Evolutionary conservation across 2,329 filamentous ascomycete species (phyloP).

Genomic region (Clonostachys solani): DNA sequence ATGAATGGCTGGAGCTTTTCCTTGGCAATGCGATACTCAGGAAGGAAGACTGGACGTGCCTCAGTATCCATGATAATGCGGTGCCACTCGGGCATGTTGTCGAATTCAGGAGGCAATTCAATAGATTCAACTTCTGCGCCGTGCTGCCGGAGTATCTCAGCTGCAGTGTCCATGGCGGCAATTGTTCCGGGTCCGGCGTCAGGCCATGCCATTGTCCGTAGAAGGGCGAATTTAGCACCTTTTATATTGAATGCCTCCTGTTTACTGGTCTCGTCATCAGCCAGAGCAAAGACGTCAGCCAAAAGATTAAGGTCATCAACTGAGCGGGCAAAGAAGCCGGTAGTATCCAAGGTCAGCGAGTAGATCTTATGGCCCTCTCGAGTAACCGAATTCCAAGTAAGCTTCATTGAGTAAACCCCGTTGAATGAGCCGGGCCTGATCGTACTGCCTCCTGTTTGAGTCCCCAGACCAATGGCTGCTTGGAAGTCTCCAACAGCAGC

Average conservation of each 20-base stretch:
- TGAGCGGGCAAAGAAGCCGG: conserved; percentile 51
- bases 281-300: conserved; percentile 42
- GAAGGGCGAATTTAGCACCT: conserved; percentile 48
- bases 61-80: conserved; percentile 43
- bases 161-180: conserved; percentile 33
- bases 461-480: conserved; percentile 51
- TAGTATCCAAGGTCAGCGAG: conserved; percentile 39
- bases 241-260: conserved; percentile 28
- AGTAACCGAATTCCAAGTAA: conserved; percentile 54
- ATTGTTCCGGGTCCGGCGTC: conserved; percentile 37
- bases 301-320: conserved; percentile 52
- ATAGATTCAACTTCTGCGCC: conserved; percentile 55
- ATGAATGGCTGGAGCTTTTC: conserved; percentile 41
- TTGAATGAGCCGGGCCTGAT: conserved; percentile 60
- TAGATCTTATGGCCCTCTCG: conserved; percentile 49
- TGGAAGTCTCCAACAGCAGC: conserved; percentile 61
- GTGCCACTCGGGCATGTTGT: conserved; percentile 45
- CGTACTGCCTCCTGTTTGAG: conserved; percentile 58
- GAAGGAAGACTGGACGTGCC: conserved; percentile 46
- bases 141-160: conserved; percentile 29
- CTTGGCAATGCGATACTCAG: conserved; percentile 42
- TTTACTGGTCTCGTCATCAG: conserved; percentile 33
- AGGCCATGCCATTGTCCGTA: conserved; percentile 48
- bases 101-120: conserved; percentile 43
- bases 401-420: conserved; percentile 37